Evolutionary conservation across 1,284 basidiomycete species (phyloP), one percentile per base, ranked within the genome.

Genomic region (Cryptococcus sp.): DNA sequence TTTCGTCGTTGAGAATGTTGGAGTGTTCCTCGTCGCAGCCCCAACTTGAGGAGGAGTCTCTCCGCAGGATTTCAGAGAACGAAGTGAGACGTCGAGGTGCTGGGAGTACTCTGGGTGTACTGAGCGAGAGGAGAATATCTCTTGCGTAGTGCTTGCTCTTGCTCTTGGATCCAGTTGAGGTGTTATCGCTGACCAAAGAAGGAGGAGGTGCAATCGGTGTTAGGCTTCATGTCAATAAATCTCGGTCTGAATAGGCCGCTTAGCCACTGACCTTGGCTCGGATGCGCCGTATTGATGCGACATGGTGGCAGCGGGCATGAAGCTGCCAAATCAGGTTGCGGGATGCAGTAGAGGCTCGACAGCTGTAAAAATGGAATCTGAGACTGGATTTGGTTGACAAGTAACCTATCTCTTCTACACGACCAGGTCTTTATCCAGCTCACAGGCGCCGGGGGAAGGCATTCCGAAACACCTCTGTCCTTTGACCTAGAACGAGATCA

Each of bases 11-110:
- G 12, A 48, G 25, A 19, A 48, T 48, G 21, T 31, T 21, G 12
- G 47, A 48, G 11, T 24, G 11, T 3, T 26, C 25, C 22, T 48
- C 47, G 14, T 35, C 40, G 5, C 43, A 19, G 5, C 47, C 47
- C 47, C 47, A 48, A 9, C 42, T 21, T 14, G 14, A 22, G n/a
- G n/a, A 21, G 26, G 47, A 48, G 33, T 48, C 47, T 28, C 31
- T 25, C 3, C 47, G 31, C 7, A 48, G 31, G 18, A 47, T 11
- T 11, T 48, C 37, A 21, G 45, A 43, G 33, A 48, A 28, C 3
- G 47, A 43, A 5, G 34, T 26, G 24, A 48, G n/a, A 4, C 47
- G 31, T 22, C 36, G 25, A n/a, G 22, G 41, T 3, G 32, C 21
- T 4, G 47, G 40, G n/a, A 18, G 24, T 4, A 41, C 23, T 14